A percentile compares a stretch with the other conserved stretches of the same genome.
Evolutionary conservation across 2,329 filamentous ascomycete genomes (phyloP).

Genomic region (Fusarium foetens): DNA sequence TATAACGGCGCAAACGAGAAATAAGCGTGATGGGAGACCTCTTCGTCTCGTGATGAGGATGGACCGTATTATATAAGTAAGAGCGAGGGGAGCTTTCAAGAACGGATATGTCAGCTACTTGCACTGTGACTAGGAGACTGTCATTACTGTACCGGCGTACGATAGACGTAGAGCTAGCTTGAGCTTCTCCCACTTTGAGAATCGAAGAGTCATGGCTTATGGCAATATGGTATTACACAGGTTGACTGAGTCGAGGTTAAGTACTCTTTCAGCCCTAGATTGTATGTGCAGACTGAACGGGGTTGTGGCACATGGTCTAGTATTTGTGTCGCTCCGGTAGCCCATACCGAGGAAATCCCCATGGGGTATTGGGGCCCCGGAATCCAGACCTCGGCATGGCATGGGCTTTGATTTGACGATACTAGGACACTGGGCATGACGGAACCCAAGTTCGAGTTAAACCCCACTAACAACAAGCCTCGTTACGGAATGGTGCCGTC

Average conservation of each 20-base stretch:
- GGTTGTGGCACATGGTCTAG: not conserved
- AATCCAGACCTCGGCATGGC: not conserved
- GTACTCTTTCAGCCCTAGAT: not conserved
- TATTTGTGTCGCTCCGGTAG: not conserved
- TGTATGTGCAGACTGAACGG: too few relatives aligned
- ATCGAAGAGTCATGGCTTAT: not conserved
- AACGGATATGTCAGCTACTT: not conserved
- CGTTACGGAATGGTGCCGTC: not conserved
- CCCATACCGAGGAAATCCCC: not conserved
- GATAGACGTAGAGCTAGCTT: not conserved
- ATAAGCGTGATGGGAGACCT: not conserved
- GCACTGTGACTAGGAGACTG: fast-evolving
- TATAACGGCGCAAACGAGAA: not conserved
- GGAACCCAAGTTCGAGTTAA: fast-evolving
- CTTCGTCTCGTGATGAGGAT: not conserved
- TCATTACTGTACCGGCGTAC: not conserved
- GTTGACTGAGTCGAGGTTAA: too few relatives aligned
- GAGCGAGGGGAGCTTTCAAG: not conserved
- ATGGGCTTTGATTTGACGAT: not conserved
- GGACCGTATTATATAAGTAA: not conserved
- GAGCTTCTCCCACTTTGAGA: not conserved
- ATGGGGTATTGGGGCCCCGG: not conserved
- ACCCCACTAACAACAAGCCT: not conserved
- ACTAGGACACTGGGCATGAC: fast-evolving
- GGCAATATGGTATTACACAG: fast-evolving